A percentile compares a stretch with the other conserved stretches of the same genome.
These are phyloP conservation scores for Leccinum subtestaceum DNA, from an alignment of 768 basidiomycete genomes.

Conservation along the genomic window DNA sequence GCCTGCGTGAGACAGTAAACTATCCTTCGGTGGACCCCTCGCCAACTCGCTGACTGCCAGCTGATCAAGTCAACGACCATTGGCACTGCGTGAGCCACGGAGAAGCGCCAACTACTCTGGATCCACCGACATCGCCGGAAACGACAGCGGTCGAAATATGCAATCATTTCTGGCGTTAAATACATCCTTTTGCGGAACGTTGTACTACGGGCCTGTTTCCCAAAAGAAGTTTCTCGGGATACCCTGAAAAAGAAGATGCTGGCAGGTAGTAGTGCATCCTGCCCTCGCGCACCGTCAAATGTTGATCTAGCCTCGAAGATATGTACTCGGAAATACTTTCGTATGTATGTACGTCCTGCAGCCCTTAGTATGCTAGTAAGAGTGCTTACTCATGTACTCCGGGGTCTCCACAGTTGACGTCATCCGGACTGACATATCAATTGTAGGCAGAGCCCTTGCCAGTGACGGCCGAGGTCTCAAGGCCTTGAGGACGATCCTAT, in stretches of 20 bases:
- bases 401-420: not conserved
- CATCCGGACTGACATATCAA: not conserved
- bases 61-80: not conserved
- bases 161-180: not conserved
- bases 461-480: not conserved
- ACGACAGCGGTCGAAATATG: not conserved
- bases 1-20: not conserved
- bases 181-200: not conserved
- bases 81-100: not conserved
- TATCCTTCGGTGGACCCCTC: not conserved
- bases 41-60: not conserved
- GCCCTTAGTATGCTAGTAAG: not conserved
- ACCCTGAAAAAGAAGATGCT: not conserved
- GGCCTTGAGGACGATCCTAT: not conserved
- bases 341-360: not conserved
- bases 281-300: not conserved
- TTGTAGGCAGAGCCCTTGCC: not conserved
- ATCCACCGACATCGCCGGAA: constrained; percentile 6
- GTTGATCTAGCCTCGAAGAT: not conserved
- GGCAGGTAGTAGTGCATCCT: not conserved
- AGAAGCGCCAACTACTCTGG: not conserved
- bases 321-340: not conserved
- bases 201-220: not conserved
- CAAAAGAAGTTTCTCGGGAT: not conserved
- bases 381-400: not conserved